Evolutionary conservation across 2,329 filamentous ascomycete genomes (phyloP).

Genomic region (Kalmusia sp.): DNA sequence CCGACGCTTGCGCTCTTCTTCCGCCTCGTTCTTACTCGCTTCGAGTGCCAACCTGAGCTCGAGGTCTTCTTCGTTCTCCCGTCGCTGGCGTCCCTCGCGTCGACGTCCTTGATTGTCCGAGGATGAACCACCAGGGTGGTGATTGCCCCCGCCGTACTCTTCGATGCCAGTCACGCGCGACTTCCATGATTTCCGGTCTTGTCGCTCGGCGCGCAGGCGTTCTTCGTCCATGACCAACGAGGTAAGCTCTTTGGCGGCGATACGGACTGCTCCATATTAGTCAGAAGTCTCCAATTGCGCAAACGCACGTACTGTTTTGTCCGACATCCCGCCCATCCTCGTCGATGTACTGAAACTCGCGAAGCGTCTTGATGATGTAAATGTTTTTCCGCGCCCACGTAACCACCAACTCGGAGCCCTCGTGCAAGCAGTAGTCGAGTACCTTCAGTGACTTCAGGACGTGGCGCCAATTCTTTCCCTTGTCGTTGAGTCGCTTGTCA

Average conservation of each 20-base stretch:
- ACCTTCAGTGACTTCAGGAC: slow-evolving; percentile 98
- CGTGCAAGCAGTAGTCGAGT: slow-evolving; percentile 95
- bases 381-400: slow-evolving; percentile 98
- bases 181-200: slow-evolving; percentile 94
- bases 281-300: neutral
- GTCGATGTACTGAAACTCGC: slow-evolving; percentile 96
- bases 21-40: slow-evolving; percentile 93
- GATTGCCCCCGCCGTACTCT: slow-evolving; percentile 66
- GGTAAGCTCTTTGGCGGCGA: slow-evolving; percentile 95
- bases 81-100: slow-evolving; percentile 53
- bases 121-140: slow-evolving; percentile 41
- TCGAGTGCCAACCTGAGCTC: slow-evolving; percentile 92
- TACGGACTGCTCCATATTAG: slow-evolving; percentile 71
- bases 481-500: slow-evolving; percentile 97
- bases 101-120: slow-evolving; percentile 39
- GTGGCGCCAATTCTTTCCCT: slow-evolving; percentile 99
- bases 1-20: slow-evolving; percentile 82
- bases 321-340: slow-evolving; percentile 96
- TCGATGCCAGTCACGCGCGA: slow-evolving; percentile 93
- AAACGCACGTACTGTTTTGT: slow-evolving; percentile 80
- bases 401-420: slow-evolving; percentile 94
- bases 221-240: slow-evolving; percentile 93
- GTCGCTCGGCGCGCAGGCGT: slow-evolving; percentile 85
- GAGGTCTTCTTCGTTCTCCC: slow-evolving; percentile 80
- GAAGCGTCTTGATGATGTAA: slow-evolving; percentile 97